Evolutionary conservation across 768 basidiomycete species (phyloP).

Genomic region (Suillus weaverae): DNA sequence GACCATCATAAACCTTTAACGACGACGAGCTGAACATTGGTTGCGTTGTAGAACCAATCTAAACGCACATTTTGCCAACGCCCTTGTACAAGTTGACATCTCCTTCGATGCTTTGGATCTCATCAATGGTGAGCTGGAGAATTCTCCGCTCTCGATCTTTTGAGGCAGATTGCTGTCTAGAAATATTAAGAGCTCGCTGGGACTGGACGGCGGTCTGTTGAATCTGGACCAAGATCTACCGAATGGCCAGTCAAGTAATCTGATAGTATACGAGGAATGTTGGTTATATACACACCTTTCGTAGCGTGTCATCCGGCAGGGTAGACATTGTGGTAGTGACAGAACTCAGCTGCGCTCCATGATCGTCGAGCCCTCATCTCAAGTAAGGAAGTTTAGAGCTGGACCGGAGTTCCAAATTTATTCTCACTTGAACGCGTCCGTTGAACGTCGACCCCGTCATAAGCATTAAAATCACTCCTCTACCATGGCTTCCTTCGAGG

Average conservation of each 20-base stretch:
- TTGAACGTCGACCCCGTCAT: slow-evolving; percentile 7
- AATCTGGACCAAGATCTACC: slow-evolving; percentile 88
- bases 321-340: slow-evolving; percentile 45
- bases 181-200: slow-evolving; percentile 71
- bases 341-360: neutral
- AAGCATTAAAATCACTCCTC: slow-evolving; percentile 4
- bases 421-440: slow-evolving; percentile 27
- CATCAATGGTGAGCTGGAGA: slow-evolving; percentile 83
- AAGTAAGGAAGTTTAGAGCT: neutral
- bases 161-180: slow-evolving; percentile 69
- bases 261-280: slow-evolving; percentile 1
- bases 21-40: slow-evolving; percentile 2
- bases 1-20: slow-evolving; percentile 83
- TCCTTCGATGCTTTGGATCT: slow-evolving; percentile 68
- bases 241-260: slow-evolving; percentile 20
- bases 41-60: neutral
- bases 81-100: slow-evolving; percentile 89
- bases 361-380: neutral
- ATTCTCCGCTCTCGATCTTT: slow-evolving; percentile 92
- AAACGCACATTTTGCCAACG: slow-evolving; percentile 86
- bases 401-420: slow-evolving; percentile 36
- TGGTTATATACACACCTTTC: slow-evolving; percentile 52
- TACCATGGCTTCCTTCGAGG: slow-evolving; percentile 61
- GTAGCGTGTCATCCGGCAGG: slow-evolving; percentile 77
- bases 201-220: slow-evolving; percentile 89